Conservation (phyloP, 768 basidiomycete genomes). For the Mycena crocata region DNA sequence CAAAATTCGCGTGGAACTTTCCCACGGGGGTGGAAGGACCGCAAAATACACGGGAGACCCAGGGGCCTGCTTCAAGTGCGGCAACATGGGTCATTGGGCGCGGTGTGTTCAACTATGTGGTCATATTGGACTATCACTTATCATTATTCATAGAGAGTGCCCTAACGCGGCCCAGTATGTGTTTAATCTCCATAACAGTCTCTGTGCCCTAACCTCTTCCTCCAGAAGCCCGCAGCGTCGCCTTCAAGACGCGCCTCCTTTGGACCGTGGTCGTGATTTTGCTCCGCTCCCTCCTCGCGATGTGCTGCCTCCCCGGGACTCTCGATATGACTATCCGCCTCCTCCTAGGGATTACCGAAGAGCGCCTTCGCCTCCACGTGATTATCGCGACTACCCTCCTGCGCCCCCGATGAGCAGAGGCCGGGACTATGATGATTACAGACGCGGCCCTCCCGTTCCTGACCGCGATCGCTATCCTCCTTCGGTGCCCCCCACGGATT, state of each 20-base stretch:
- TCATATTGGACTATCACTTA: not conserved
- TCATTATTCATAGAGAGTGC: conserved; percentile 68
- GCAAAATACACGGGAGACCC: conserved; percentile 88
- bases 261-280: conserved; percentile 74
- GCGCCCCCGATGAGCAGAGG: conserved; percentile 56
- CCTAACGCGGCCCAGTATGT: conserved; percentile 70
- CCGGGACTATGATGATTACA: conserved; percentile 80
- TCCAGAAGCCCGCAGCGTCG: conserved; percentile 55
- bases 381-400: conserved; percentile 73
- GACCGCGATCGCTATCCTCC: conserved; percentile 66
- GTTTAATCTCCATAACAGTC: not conserved
- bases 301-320: conserved; percentile 60
- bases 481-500: conserved; percentile 60
- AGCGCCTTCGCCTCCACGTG: conserved; percentile 71
- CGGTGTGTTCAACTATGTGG: conserved; percentile 61
- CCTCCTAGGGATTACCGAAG: conserved; percentile 70
- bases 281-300: conserved; percentile 54
- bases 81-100: conserved; percentile 89
- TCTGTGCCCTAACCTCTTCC: conserved; percentile 16
- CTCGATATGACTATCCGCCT: conserved; percentile 70
- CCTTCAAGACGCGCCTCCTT: conserved; percentile 59
- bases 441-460: conserved; percentile 56
- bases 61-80: conserved; percentile 90
- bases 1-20: conserved; percentile 89
- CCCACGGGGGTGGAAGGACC: conserved; percentile 84